Conservation (phyloP, 768 basidiomycete species). For the Tricholoma saponaceum region DNA sequence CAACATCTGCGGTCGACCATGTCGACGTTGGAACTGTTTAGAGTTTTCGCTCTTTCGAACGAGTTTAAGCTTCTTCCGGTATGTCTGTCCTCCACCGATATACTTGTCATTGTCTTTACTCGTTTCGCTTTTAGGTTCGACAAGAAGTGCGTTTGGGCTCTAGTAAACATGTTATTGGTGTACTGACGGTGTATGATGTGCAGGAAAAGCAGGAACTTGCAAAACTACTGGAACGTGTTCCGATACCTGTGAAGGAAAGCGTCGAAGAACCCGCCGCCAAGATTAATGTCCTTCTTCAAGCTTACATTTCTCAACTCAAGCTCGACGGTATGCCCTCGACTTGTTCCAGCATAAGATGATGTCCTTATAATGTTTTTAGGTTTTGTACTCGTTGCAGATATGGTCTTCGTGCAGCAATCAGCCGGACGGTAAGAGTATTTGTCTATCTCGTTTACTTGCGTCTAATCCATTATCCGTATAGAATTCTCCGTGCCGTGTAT, state of each 20-base stretch:
- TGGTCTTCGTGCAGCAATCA: conserved; percentile 97
- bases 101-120: neutral
- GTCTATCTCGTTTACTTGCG: neutral
- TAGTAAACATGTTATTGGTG: conserved; percentile 8
- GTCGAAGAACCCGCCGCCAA: conserved; percentile 97
- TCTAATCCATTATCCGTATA: conserved; percentile 17
- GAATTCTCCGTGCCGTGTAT: conserved; percentile 93
- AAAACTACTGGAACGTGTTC: conserved; percentile 89
- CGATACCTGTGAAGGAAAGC: conserved; percentile 94
- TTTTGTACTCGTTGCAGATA: conserved; percentile 83
- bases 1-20: conserved; percentile 87
- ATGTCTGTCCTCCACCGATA: conserved; percentile 18
- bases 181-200: conserved; percentile 15
- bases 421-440: conserved; percentile 68
- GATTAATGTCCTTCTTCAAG: conserved; percentile 93
- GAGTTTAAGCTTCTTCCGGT: conserved; percentile 93
- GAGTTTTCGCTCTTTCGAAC: conserved; percentile 92
- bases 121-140: conserved; percentile 44
- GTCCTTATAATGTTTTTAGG: conserved; percentile 31
- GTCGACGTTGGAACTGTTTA: conserved; percentile 86
- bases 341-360: neutral
- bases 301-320: conserved; percentile 92
- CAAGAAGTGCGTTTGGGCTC: conserved; percentile 44
- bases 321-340: conserved; percentile 62
- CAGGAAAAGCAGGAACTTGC: conserved; percentile 84